A percentile compares a stretch with the other conserved stretches of the same genome.
These are phyloP conservation scores for Colletotrichum filicis DNA, from an alignment of 2,329 filamentous ascomycete genomes.

Conservation along the genomic window DNA sequence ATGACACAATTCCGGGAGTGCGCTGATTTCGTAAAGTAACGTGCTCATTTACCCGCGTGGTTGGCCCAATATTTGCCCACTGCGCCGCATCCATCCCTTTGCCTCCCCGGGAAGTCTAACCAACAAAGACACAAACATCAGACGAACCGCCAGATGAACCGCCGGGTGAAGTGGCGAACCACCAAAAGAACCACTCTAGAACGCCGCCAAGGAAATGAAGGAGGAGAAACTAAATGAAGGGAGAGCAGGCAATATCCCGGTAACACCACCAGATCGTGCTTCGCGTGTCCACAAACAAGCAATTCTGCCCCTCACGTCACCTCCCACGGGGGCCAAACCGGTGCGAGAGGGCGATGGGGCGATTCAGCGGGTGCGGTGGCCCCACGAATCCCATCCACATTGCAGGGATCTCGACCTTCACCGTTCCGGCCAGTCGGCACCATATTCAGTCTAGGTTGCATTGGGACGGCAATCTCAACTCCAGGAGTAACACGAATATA, in stretches of 20 bases:
- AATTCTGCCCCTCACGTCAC: constrained; percentile 6
- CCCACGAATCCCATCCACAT: constrained; percentile 14
- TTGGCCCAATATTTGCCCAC: not conserved
- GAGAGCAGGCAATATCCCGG: constrained; percentile 12
- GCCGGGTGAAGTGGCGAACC: not conserved
- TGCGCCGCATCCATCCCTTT: not conserved
- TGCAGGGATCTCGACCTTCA: constrained; percentile 14
- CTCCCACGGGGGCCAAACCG: not conserved
- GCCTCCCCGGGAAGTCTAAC: not conserved
- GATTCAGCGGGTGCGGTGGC: constrained; percentile 9
- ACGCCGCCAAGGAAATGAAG: constrained; percentile 17
- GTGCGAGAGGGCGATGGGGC: constrained; percentile 1
- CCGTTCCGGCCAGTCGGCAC: constrained; percentile 22
- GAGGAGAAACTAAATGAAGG: constrained; percentile 20
- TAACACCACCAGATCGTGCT: constrained; percentile 1
- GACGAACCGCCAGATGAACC: not conserved
- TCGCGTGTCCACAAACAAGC: not conserved
- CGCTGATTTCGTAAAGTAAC: constrained; percentile 19
- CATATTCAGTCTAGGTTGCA: not conserved
- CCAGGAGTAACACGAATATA: not conserved
- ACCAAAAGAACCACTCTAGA: not conserved
- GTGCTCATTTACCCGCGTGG: constrained; percentile 13
- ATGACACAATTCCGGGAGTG: not conserved
- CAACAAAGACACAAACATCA: constrained; percentile 1
- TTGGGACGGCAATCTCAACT: not conserved